Evolutionary conservation across 2,329 filamentous ascomycete genomes (phyloP), one percentile per base, ranked within the genome.

Genomic region (Cladorrhinum sp.): DNA sequence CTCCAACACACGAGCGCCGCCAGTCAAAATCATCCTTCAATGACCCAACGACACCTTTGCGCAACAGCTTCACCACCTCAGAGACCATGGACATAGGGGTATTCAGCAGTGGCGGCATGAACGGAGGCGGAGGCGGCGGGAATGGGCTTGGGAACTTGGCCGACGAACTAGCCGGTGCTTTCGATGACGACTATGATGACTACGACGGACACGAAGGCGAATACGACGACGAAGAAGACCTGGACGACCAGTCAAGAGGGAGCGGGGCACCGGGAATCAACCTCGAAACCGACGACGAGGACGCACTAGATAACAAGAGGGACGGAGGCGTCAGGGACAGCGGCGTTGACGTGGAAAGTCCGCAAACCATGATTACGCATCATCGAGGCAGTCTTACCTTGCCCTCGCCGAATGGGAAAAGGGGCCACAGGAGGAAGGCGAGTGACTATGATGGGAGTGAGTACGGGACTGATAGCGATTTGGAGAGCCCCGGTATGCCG

Each of bases 111-210:
- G 76, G 74, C 48, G 72, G 65, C n/a, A 46, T 46, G 42, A 46
- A 46, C n/a, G 42, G 42, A 7, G 42, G 42, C 42, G 42, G 42
- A 9, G 79, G 74, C 39, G 73, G 73, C 2, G 72, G 72, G 2
- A 77, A 76, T 55, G 85, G 85, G 63, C 78, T 92, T 64, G 91
- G 90, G 30, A 93, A 92, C 67, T 74, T 95, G 54, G 91, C 91
- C 1, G 91, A 94, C 73, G 91, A 95, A 74, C 78, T 95, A 53
- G 91, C 88, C 1, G 89, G 90, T 69, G 86, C 87, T 3, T 85
- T 89, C 33, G 88, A 86, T 8, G 85, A 83, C 60, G 86, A 85
- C 46, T 85, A 86, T 42, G 80, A 78, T 18, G 82, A 81, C 20
- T 80, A 81, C 26, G 77, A 80, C 57, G 75, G 33, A 16, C 33